Evolutionary conservation across 495 filamentous ascomycete species (phyloP), one percentile per base, ranked within the genome.

Genomic region (Talaromyces nanjingensis): DNA sequence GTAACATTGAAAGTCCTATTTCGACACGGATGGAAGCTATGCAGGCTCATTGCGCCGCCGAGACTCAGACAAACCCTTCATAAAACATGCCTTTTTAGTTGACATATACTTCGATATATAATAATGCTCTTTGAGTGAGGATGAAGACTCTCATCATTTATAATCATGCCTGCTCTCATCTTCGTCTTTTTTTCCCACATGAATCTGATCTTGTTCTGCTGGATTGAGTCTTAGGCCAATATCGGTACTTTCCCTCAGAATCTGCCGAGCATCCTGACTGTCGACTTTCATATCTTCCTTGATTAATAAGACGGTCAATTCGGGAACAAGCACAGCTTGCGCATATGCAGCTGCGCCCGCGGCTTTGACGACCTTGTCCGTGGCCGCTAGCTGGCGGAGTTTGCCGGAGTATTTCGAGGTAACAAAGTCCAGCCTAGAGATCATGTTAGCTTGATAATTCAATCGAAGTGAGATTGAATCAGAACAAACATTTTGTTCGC

Each of bases 281-380:
- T 75, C 74, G n/a, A 89, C 82, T 0, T 73, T 69, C 89, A 97
- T 90, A 69, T 98, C 94, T 66, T 97, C 89, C 78, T 84, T 89
- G 27, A 98, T 88, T 18, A 98, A 80, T 65, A 77, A 74, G 2
- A 91, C 79, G 4, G 89, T 84, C 57, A 97, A 72, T 71, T 98
- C 94, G 0, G 93, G 93, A 14, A 96, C 92, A 49, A 97, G 76
- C 3, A 98, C 94, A 0, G 81, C 78, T 73, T 97, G 92, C 7
- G 97, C 84, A 67, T 91, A 98, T 18, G 81, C 84, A 14, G 85
- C 85, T 29, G 90, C 81, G 9, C 91, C 90, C 25, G 88, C 81
- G 0, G 81, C 79, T 11, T 89, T 84, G 55, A 96, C 80, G 12
- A 96, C 77, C 45, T 77, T 76, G 72, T 97, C 93, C 58, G 79